Evolutionary conservation across 1,284 basidiomycete species (phyloP).

Genomic region (Porodaedalea pini): DNA sequence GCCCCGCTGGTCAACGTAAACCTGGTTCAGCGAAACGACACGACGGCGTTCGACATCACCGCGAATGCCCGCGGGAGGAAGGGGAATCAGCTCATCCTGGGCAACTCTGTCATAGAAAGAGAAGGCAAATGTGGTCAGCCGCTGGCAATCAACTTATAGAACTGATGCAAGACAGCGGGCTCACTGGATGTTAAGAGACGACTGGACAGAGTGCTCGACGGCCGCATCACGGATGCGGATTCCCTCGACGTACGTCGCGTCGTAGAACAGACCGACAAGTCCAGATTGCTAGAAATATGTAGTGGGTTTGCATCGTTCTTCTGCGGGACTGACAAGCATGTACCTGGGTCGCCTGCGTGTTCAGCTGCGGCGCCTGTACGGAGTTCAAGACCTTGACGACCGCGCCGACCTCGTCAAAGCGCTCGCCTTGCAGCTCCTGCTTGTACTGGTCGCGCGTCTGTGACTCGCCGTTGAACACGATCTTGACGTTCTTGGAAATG

Average conservation of each 20-base stretch:
- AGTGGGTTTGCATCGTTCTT: background rate
- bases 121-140: background rate
- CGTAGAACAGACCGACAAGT: constrained; percentile 17
- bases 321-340: no score
- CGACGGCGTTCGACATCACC: constrained; percentile 16
- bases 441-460: constrained; percentile 32
- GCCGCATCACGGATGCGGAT: constrained; percentile 14
- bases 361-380: constrained; percentile 7
- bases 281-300: constrained; percentile 2
- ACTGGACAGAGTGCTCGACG: constrained; percentile 16
- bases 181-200: constrained; percentile 18
- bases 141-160: background rate
- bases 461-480: constrained; percentile 31
- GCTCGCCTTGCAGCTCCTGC: constrained; percentile 27
- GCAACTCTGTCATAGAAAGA: background rate
- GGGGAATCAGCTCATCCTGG: constrained; percentile 14
- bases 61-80: constrained; percentile 11
- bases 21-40: constrained; percentile 15
- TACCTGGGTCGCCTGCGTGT: constrained; percentile 12
- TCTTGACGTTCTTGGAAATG: constrained; percentile 27
- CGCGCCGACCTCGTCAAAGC: constrained; percentile 29
- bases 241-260: constrained; percentile 16
- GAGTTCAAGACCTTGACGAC: constrained; percentile 25
- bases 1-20: constrained; percentile 12
- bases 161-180: no score